Conservation (phyloP, 106 monocot genomes). For the Iris macrosiphon region DNA sequence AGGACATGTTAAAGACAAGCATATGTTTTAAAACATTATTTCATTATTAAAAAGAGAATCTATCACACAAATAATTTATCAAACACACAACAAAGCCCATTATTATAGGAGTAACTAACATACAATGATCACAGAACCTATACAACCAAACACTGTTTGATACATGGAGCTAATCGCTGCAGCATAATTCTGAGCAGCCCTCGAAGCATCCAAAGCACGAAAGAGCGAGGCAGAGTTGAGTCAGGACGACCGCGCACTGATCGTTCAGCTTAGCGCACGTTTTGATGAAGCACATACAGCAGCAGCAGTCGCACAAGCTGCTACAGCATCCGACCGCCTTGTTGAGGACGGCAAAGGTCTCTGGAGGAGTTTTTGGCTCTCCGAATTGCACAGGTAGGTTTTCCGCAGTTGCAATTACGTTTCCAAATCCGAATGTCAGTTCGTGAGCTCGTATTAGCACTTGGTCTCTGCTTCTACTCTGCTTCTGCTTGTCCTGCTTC, state of each 20-base stretch:
- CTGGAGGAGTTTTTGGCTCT: slow-evolving; percentile 18
- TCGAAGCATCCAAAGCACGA: slow-evolving; percentile 62
- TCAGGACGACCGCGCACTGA: slow-evolving; percentile 31
- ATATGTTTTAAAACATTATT: too few species aligned
- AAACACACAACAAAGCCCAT: too few species aligned
- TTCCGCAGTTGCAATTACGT: slow-evolving; percentile 49
- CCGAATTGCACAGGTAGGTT: slow-evolving; percentile 46
- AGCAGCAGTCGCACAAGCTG: slow-evolving; percentile 47
- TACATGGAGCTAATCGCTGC: slow-evolving; percentile 25
- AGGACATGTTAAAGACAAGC: too few species aligned
- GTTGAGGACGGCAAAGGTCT: slow-evolving; percentile 16
- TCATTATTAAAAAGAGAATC: too few species aligned
- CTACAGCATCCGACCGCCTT: slow-evolving; percentile 63
- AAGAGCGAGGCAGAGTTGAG: slow-evolving; percentile 59
- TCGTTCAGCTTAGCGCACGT: slow-evolving; percentile 58
- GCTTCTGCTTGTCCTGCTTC: slow-evolving; percentile 30
- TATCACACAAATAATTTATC: too few species aligned
- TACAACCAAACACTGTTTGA: too few species aligned
- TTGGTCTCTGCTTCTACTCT: slow-evolving; percentile 6
- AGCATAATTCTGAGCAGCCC: slow-evolving; percentile 60
- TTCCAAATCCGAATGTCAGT: slow-evolving; percentile 54
- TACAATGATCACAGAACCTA: too few species aligned
- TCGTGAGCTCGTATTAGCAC: slow-evolving; percentile 9
- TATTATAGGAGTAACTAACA: too few species aligned
- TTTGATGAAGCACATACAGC: slow-evolving; percentile 68